Percentiles rank a stretch among this genome's conserved stretches.
phyloP scores from a whole-genome alignment of 768 basidiomycete species.

The Dacryopinax spathularia region DNA sequence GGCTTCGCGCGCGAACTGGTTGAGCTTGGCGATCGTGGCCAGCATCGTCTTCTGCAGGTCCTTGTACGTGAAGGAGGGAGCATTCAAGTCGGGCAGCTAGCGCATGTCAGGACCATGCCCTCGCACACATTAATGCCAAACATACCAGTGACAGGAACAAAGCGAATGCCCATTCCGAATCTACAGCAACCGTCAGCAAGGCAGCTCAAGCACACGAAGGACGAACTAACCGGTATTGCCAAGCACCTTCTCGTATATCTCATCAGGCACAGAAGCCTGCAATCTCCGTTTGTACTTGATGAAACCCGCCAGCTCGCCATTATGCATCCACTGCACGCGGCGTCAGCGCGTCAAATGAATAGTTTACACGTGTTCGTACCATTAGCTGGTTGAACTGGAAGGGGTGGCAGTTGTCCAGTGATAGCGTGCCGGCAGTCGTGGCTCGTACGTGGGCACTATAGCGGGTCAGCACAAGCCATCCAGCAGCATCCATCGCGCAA shows the following conservation, averaged over 20 bases:
- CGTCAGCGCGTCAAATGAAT: neutral
- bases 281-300: conserved; percentile 62
- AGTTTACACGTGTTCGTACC: conserved; percentile 35
- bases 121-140: conserved; percentile 5
- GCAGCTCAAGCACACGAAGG: neutral
- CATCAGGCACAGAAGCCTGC: conserved; percentile 62
- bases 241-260: conserved; percentile 70
- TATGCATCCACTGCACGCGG: conserved; percentile 76
- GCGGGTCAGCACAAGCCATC: neutral
- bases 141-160: conserved; percentile 69
- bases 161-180: conserved; percentile 96
- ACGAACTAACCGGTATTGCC: conserved; percentile 69
- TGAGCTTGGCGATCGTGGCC: conserved; percentile 68
- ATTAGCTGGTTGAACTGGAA: conserved; percentile 85
- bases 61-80: conserved; percentile 55
- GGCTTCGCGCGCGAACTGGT: conserved; percentile 56
- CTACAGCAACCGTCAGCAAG: conserved; percentile 26
- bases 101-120: neutral
- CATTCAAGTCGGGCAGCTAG: conserved; percentile 69
- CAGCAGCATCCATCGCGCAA: neutral
- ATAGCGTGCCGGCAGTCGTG: conserved; percentile 82
- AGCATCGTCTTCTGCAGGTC: conserved; percentile 74
- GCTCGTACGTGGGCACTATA: conserved; percentile 76
- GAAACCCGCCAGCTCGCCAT: conserved; percentile 85
- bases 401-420: conserved; percentile 88